These are phyloP conservation scores for Oxyria digyna DNA, from an alignment of 148 eudicot genomes.

Conservation along the genomic window DNA sequence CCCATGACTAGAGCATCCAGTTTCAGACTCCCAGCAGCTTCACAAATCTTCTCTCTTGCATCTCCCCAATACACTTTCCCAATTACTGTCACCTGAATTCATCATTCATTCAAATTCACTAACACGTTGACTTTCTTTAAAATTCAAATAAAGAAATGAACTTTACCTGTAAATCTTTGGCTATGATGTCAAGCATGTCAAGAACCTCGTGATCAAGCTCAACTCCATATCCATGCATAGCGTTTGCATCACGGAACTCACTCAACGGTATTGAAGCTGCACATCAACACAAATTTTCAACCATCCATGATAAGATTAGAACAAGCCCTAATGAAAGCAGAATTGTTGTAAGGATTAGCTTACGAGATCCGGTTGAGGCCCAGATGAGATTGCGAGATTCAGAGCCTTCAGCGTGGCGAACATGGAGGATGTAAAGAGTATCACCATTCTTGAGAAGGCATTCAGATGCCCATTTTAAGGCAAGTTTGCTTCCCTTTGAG, in stretches of 20 bases:
- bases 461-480: constrained; percentile 35
- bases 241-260: constrained; percentile 18
- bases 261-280: constrained; percentile 29
- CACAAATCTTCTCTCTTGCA: constrained; percentile 38
- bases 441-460: constrained; percentile 17
- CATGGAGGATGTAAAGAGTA: constrained; percentile 19
- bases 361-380: constrained; percentile 31
- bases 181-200: constrained; percentile 15
- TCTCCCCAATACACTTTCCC: constrained; percentile 41
- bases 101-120: not conserved
- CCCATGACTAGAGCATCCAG: constrained; percentile 34
- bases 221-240: constrained; percentile 27
- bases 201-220: constrained; percentile 30
- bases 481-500: constrained; percentile 34
- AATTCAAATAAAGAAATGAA: not conserved
- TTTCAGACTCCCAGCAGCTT: constrained; percentile 21
- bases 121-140: no score
- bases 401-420: constrained; percentile 9
- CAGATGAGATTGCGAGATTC: constrained; percentile 38
- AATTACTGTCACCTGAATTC: constrained; percentile 20
- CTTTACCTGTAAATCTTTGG: constrained; percentile 20
- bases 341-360: not conserved
- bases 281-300: not conserved
- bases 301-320: not conserved
- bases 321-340: not conserved